Conservation (phyloP, 75 land plant species). For the Cryptomeria japonica region DNA sequence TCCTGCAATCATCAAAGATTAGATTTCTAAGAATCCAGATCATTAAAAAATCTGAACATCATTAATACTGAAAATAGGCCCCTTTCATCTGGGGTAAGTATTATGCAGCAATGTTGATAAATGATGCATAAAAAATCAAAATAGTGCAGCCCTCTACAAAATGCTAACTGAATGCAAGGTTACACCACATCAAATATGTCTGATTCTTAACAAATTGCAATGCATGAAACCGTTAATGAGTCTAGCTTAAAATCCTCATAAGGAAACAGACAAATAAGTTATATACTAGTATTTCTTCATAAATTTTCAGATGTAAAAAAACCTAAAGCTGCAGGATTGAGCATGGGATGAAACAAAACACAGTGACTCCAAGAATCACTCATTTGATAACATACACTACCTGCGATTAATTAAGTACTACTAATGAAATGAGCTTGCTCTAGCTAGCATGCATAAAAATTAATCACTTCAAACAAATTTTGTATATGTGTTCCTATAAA, state of each 20-base stretch:
- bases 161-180: neutral
- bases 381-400: no score
- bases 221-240: neutral
- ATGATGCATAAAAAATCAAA: neutral
- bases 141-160: neutral
- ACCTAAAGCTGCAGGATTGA: no score
- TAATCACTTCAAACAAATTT: no score
- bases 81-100: neutral
- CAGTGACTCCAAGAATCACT: no score
- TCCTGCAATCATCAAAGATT: conserved; percentile 34
- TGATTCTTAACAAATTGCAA: neutral
- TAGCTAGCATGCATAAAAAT: no score
- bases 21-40: neutral
- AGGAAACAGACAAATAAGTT: no score
- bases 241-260: no score
- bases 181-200: neutral
- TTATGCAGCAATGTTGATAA: neutral
- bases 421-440: no score
- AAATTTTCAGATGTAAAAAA: no score
- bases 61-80: neutral
- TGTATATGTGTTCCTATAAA: neutral
- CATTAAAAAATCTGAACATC: neutral
- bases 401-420: no score
- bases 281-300: no score
- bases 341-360: no score